Base-by-base conservation (phyloP, 1,139 yeast genomes). In the Geotrichum klebahnii region DNA sequence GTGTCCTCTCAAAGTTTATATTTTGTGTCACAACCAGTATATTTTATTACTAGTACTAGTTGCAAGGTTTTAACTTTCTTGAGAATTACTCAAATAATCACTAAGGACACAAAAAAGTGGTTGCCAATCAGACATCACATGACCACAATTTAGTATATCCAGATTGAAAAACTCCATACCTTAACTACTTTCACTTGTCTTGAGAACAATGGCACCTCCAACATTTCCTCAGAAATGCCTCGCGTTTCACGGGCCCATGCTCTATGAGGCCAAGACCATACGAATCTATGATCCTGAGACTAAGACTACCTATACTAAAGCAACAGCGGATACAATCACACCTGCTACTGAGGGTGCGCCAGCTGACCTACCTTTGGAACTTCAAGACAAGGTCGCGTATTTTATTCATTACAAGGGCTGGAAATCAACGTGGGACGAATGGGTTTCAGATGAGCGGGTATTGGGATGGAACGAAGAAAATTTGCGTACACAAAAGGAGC, bases 391-490 rank as follows among this genome's bases (percentile, higher is more conserved):
- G 48, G 65, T 71, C 51, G 75, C 81, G 51, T 90, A 80, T 66
- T 82, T 74, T 57, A 79, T 92, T 8, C 98, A 92, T 64, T 92
- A 92, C 68, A 86, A 83, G 61, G 97, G 98, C 1, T 92, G 98
- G 98, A 92, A 89, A 62, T 69, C 82, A 19, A 82, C 90, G 56
- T 90, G 97, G 97, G 97, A 92, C 65, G 98, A 92, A 66, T 92
- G 98, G 98, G 95, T 92, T 0, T 77, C 80, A 0, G 67, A 69
- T 8, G 82, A 79, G 46, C 72, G 97, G 37, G 77, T 90, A 9
- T 70, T 87, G 63, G 83, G 80, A 57, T 74, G 76, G 63, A 85
- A 77, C 47, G 84, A 81, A 39, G 95, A 83, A 57, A 89, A 85
- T 62, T 62, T 83, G 50, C 71, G 75, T 53, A 69, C 80, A 48